These are phyloP conservation scores for Hibiscus mutabilis DNA, from an alignment of 345 rosid species.

Conservation along the genomic window DNA sequence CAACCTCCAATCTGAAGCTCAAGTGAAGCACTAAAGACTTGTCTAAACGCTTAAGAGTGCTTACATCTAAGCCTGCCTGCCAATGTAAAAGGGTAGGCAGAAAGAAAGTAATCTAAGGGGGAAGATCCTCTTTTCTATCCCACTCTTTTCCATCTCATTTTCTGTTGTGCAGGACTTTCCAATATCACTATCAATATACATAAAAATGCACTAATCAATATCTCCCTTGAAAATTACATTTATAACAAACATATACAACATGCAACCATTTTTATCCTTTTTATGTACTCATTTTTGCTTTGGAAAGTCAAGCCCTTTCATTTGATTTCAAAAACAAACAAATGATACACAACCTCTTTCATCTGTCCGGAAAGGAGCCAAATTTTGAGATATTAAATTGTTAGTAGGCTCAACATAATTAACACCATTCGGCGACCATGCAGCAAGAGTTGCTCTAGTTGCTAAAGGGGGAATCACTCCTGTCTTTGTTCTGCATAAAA, in stretches of 20 bases:
- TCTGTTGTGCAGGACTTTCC: background rate
- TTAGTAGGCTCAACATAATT: conserved; percentile 28
- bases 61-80: background rate
- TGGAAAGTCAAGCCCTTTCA: background rate
- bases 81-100: background rate
- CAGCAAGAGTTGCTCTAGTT: conserved; percentile 78
- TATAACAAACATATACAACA: background rate
- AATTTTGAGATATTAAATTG: conserved; percentile 28
- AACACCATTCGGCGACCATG: conserved; percentile 50
- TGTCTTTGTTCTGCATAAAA: conserved; percentile 49
- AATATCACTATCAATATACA: background rate
- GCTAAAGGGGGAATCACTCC: conserved; percentile 60
- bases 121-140: background rate
- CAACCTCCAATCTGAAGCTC: conserved; percentile 6
- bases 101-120: background rate
- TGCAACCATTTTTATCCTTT: background rate
- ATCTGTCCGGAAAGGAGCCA: conserved; percentile 24
- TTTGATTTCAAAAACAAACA: conserved; percentile 2
- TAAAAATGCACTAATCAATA: background rate
- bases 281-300: background rate
- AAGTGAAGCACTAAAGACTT: conserved; percentile 3
- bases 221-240: background rate
- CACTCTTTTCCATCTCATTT: background rate
- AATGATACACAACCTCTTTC: conserved; percentile 37
- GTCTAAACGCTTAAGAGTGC: background rate